These are phyloP conservation scores for Mortierella sp. DNA, from an alignment of 371 early-diverging fungal species.

Conservation along the genomic window DNA sequence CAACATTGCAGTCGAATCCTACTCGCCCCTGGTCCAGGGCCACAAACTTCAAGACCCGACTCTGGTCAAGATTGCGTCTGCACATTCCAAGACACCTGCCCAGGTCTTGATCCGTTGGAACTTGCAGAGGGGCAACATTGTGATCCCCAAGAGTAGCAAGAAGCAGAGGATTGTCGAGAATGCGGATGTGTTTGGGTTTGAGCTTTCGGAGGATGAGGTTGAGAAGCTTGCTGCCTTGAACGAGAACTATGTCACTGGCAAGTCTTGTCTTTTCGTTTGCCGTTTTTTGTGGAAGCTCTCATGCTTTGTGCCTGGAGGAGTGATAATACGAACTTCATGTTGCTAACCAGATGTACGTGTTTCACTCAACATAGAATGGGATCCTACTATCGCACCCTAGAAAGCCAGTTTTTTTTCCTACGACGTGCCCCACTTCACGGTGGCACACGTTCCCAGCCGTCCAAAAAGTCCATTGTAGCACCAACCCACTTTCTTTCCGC, in stretches of 20 bases:
- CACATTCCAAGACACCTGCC: conserved; percentile 59
- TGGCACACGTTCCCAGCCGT: no score
- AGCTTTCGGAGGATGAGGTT: conserved; percentile 63
- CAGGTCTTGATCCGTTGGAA: conserved; percentile 62
- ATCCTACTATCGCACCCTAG: conserved; percentile 13
- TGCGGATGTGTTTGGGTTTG: conserved; percentile 63
- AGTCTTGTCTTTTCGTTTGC: neutral
- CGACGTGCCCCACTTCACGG: no score
- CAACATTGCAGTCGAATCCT: conserved; percentile 66
- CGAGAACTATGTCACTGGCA: conserved; percentile 34
- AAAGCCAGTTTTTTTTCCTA: neutral
- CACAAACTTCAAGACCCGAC: conserved; percentile 59
- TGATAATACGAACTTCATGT: no score
- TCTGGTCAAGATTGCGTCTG: conserved; percentile 59
- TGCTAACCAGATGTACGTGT: neutral
- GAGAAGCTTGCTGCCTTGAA: conserved; percentile 56
- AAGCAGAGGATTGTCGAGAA: conserved; percentile 64
- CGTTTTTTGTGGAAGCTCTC: neutral
- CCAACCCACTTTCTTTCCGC: neutral
- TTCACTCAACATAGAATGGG: conserved; percentile 4
- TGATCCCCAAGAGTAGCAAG: conserved; percentile 70
- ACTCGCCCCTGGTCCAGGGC: conserved; percentile 65
- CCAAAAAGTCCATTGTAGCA: neutral
- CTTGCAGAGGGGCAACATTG: conserved; percentile 59
- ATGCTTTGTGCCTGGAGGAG: neutral